Evolutionary conservation across 139 green algal species (phyloP), one percentile per base, ranked within the genome.

Genomic region (Coccomyxa sp.): DNA sequence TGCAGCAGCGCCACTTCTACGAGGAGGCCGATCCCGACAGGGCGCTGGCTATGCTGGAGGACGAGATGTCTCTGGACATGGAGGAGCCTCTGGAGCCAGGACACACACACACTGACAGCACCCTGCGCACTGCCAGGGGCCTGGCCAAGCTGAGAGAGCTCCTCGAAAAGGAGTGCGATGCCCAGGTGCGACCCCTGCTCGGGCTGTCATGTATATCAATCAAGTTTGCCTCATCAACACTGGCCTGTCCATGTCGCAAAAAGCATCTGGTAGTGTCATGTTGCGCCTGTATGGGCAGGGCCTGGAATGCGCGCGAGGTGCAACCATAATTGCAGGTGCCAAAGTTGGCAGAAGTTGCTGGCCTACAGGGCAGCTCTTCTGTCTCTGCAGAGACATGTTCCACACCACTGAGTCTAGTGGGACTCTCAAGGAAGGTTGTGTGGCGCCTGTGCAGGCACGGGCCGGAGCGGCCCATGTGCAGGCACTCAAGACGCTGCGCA

Each of bases 101-200:
- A 55, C 68, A 33, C 14, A 24, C 16, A 55, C 70, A 39, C 16
- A 54, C 18, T 2, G 70, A 71, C 8, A 44, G 40, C 2, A 16
- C 6, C 35, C 35, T 39, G n/a, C 75, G 41, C 18, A 55, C 35
- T 9, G 55, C 50, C 16, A 55, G 77, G 38, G 76, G 68, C 39
- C 69, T 77, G 38, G 80, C 88, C 44, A 78, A 70, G 68, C 75
- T 94, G 72, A 71, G 81, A 34, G 8, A 54, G 22, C 80, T 94
- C 77, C 82, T 94, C 34, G 85, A 93, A 78, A 55, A 58, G 0
- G 90, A 95, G 79, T 89, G 84, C 50, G 79, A 84, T 31, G 89
- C 89, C n/a, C 85, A 87, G 35, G 76, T 72, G 6, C 55, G 36
- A 31, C 24, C 24, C n/a, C 35, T 34, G 39, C 8, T n/a, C n/a